A percentile compares a stretch with the other conserved stretches of the same genome.
These are phyloP conservation scores for Sporothrix globosa DNA, from an alignment of 2,329 filamentous ascomycete genomes.

Conservation along the genomic window DNA sequence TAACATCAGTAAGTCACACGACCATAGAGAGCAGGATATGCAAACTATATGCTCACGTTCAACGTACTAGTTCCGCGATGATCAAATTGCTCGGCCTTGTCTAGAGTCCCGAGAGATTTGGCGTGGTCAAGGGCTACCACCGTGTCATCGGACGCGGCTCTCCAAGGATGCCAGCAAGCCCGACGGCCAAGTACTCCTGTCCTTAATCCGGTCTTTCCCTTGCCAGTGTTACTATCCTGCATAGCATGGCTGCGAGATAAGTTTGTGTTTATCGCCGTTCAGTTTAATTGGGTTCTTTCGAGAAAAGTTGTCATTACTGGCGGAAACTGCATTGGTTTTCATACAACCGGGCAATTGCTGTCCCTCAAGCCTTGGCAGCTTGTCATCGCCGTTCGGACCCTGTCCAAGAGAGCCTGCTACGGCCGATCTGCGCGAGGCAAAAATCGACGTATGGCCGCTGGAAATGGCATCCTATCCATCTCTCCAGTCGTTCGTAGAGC, in stretches of 20 bases:
- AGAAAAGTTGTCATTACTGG: conserved; percentile 43
- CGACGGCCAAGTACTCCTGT: background rate
- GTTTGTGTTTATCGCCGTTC: conserved; percentile 42
- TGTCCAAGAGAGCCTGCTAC: conserved; percentile 38
- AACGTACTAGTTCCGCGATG: background rate
- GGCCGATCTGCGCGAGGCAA: conserved; percentile 14
- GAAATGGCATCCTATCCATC: conserved; percentile 33
- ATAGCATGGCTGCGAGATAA: conserved; percentile 50
- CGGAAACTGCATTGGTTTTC: conserved; percentile 45
- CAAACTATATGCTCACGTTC: background rate
- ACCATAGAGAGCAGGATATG: background rate
- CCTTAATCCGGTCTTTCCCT: background rate
- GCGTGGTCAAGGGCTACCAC: background rate
- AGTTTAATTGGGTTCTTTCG: conserved; percentile 38
- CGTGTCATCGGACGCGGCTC: no score
- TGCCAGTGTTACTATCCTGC: conserved; percentile 46
- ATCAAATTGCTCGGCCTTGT: background rate
- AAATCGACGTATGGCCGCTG: conserved; percentile 40
- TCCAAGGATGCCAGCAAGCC: background rate
- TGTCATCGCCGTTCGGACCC: conserved; percentile 43
- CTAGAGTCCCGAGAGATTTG: background rate
- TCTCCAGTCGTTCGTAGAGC: conserved; percentile 24
- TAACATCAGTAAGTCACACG: conserved; percentile 38
- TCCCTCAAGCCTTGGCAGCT: conserved; percentile 41
- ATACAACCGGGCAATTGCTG: conserved; percentile 44